A percentile compares a stretch with the other conserved stretches of the same genome.
phyloP scores from a whole-genome alignment of 2,329 filamentous ascomycete species.

The Pseudocercospora vitis region DNA sequence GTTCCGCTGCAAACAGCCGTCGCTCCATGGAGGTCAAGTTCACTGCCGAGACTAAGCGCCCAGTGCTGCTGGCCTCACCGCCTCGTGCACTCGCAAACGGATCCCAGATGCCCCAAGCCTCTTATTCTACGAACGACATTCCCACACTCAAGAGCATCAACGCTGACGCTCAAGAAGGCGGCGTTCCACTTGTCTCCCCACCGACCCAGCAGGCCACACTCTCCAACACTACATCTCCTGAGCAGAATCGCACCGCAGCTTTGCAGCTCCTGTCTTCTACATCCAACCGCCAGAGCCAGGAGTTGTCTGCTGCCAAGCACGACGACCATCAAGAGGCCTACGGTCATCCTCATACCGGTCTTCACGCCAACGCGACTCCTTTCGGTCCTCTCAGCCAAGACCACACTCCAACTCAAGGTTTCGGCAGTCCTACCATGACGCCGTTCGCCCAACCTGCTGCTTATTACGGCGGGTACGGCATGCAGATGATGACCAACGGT shows the following conservation, averaged over 20 bases:
- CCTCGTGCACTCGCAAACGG: conserved; percentile 59
- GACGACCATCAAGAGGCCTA: conserved; percentile 53
- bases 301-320: conserved; percentile 57
- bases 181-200: conserved; percentile 32
- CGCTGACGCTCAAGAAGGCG: conserved; percentile 51
- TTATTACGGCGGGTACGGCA: conserved; percentile 52
- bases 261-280: conserved; percentile 66
- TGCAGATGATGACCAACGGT: conserved; percentile 65
- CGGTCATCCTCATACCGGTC: conserved; percentile 65
- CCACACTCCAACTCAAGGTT: conserved; percentile 40
- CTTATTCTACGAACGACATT: conserved; percentile 86
- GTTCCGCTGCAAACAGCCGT: conserved; percentile 44
- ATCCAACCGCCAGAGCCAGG: conserved; percentile 68
- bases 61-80: conserved; percentile 56
- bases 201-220: conserved; percentile 26
- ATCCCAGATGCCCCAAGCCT: conserved; percentile 75
- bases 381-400: conserved; percentile 62
- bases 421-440: conserved; percentile 32
- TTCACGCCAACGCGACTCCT: conserved; percentile 76
- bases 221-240: conserved; percentile 43
- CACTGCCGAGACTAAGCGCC: conserved; percentile 47
- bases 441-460: conserved; percentile 39
- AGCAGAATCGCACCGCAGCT: conserved; percentile 62
- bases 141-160: conserved; percentile 76
- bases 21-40: conserved; percentile 51